Conservation (phyloP, 176 grass and related monocot species). For the Calamus simplicifolius region DNA sequence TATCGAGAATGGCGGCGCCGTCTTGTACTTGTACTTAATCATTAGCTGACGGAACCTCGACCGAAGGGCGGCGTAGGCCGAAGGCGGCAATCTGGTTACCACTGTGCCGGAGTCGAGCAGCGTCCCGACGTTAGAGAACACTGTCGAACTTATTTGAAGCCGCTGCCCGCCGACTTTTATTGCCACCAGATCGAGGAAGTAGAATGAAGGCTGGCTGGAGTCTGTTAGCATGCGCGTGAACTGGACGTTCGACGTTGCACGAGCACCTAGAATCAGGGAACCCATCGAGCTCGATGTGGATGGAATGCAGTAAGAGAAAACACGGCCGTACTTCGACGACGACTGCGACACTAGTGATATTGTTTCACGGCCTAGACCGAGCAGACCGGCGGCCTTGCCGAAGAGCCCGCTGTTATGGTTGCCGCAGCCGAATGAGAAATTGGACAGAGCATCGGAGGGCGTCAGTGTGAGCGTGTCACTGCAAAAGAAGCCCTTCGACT, state of each 20-base stretch:
- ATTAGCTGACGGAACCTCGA: neutral
- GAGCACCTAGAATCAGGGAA: neutral
- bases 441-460: neutral
- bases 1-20: constrained; percentile 45
- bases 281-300: neutral
- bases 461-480: constrained; percentile 3
- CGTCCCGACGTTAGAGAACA: neutral
- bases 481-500: no score
- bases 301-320: constrained; percentile 8
- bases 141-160: neutral
- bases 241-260: neutral
- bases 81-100: neutral
- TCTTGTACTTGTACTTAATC: constrained; percentile 3
- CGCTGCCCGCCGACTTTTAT: neutral
- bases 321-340: neutral
- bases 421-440: constrained; percentile 6
- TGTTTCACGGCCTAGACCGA: neutral
- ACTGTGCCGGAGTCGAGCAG: constrained; percentile 8
- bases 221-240: neutral
- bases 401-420: neutral
- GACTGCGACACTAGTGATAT: neutral
- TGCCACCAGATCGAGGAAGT: neutral
- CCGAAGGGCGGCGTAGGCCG: neutral
- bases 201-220: neutral
- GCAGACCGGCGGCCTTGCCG: neutral